Evolutionary conservation across 345 rosid genomes (phyloP).

Genomic region (Populus alba): DNA sequence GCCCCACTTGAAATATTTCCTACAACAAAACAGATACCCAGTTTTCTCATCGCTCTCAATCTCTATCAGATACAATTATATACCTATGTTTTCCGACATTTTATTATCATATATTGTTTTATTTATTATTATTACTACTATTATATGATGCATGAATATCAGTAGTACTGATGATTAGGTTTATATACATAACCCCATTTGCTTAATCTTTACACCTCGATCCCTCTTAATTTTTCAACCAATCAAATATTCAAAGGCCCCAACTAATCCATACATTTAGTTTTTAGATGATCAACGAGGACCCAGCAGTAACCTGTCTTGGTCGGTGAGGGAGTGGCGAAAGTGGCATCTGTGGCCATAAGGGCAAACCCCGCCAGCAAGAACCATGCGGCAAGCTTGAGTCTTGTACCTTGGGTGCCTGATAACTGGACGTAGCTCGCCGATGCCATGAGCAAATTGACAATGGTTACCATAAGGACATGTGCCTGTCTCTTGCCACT

Average conservation of each 20-base stretch:
- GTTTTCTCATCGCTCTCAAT: background rate
- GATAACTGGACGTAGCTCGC: constrained; percentile 19
- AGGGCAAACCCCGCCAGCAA: constrained; percentile 14
- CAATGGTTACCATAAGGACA: constrained; percentile 18
- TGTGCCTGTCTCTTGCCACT: constrained; percentile 22
- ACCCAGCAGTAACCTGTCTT: constrained; percentile 8
- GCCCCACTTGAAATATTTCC: background rate
- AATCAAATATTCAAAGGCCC: background rate
- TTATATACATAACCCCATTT: constrained; percentile 1
- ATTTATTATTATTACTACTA: background rate
- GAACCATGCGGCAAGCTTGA: constrained; percentile 20
- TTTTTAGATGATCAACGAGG: background rate
- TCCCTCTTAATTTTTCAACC: background rate
- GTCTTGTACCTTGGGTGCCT: constrained; percentile 26
- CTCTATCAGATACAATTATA: background rate
- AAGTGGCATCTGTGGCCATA: constrained; percentile 24
- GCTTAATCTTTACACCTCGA: constrained; percentile 4
- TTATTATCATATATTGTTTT: background rate
- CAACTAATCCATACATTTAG: background rate
- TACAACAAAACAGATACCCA: background rate
- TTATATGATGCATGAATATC: background rate
- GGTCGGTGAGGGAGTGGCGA: constrained; percentile 23
- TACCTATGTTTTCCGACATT: background rate
- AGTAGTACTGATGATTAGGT: background rate
- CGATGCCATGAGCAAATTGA: constrained; percentile 21